Conservation (phyloP, 2,329 filamentous ascomycete species). For the Thelonectria blattea region DNA sequence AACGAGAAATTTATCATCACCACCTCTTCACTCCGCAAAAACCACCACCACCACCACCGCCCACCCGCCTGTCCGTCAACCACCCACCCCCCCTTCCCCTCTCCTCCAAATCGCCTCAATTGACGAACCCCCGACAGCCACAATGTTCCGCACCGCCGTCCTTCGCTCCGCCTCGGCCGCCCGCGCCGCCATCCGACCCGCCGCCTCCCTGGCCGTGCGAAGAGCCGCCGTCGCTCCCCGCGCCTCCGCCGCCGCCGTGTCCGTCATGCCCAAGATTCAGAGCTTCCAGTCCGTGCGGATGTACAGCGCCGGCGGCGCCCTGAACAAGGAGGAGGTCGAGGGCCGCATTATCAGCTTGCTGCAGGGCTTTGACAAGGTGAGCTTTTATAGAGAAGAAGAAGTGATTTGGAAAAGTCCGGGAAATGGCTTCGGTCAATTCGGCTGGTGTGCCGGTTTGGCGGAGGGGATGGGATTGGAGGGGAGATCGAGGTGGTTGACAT, state of each 20-base stretch:
- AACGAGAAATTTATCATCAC: conserved; percentile 56
- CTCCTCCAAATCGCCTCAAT: conserved; percentile 18
- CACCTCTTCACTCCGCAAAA: conserved; percentile 13
- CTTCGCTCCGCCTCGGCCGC: conserved; percentile 77
- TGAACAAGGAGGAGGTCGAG: conserved; percentile 85
- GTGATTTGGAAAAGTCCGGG: background rate
- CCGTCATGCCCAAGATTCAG: conserved; percentile 64
- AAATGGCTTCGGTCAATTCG: conserved; percentile 16
- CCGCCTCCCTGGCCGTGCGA: conserved; percentile 60
- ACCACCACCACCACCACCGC: conserved; percentile 21
- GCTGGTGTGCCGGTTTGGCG: background rate
- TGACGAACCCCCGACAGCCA: conserved; percentile 24
- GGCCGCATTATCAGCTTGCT: conserved; percentile 90
- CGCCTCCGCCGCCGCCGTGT: conserved; percentile 59
- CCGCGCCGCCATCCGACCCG: conserved; percentile 54
- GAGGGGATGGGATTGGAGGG: background rate
- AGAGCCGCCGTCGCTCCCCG: conserved; percentile 61
- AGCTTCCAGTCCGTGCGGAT: conserved; percentile 75
- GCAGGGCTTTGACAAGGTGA: conserved; percentile 92
- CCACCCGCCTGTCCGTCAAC: conserved; percentile 15
- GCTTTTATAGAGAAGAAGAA: conserved; percentile 13
- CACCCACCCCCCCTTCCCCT: conserved; percentile 18
- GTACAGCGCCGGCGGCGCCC: conserved; percentile 83
- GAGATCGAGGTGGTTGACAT: background rate
- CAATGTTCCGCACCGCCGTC: conserved; percentile 89